Conservation (phyloP, 2,329 filamentous ascomycete genomes). For the Pestalotiopsis sp. region DNA sequence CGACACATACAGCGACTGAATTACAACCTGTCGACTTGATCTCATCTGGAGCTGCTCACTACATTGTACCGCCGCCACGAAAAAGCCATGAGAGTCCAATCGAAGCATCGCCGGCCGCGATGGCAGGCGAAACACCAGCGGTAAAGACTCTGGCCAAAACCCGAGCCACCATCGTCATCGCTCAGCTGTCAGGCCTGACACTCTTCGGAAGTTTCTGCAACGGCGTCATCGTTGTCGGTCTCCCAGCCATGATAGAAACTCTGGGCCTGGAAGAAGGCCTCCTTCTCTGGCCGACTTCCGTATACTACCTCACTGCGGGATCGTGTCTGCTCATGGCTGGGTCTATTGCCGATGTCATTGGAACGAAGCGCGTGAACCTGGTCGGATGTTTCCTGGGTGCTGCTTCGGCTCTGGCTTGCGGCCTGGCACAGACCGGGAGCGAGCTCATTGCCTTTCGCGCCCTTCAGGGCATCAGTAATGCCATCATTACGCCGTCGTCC, state of each 20-base stretch:
- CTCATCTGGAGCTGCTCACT: background rate
- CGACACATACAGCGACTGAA: background rate
- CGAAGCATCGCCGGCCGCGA: background rate
- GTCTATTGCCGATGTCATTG: background rate
- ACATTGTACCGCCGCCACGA: background rate
- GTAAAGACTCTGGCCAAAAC: background rate
- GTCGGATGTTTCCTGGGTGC: background rate
- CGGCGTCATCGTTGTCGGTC: conserved; percentile 1
- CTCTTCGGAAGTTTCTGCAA: background rate
- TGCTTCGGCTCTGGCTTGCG: background rate
- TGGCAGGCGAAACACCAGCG: background rate
- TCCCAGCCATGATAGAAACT: background rate
- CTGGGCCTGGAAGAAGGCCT: background rate
- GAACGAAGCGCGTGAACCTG: background rate
- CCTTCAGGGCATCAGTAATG: background rate
- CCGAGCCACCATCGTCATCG: background rate
- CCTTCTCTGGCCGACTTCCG: conserved; percentile 4
- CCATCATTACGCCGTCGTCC: background rate
- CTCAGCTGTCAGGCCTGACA: background rate
- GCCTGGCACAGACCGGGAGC: background rate
- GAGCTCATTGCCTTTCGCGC: conserved; percentile 8
- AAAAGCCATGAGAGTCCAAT: background rate
- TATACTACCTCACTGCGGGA: background rate
- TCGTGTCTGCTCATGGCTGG: background rate
- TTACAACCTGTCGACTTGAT: background rate